Percentiles rank a stretch among this genome's conserved stretches.
These are phyloP conservation scores for Pichia sp. DNA, from an alignment of 1,139 yeast genomes.

Conservation along the genomic window DNA sequence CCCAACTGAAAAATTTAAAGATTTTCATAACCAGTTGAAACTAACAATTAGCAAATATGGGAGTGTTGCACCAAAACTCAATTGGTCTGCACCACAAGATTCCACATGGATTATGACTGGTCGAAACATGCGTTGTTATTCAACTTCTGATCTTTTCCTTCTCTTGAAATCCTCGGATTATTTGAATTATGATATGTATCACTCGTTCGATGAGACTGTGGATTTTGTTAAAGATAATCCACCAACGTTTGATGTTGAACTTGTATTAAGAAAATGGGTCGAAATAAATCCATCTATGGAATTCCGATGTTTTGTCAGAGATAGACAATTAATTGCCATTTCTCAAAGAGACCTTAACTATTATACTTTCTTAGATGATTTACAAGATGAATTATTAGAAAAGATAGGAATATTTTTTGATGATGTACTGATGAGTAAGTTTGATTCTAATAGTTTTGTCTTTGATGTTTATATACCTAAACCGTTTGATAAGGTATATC, in stretches of 20 bases:
- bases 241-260: constrained; percentile 40
- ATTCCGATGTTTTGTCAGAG: constrained; percentile 74
- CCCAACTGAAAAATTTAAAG: constrained; percentile 48
- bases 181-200: constrained; percentile 73
- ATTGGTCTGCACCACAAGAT: constrained; percentile 97
- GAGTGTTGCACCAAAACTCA: constrained; percentile 76
- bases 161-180: constrained; percentile 83
- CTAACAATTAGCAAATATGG: constrained; percentile 42
- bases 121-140: constrained; percentile 64
- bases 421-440: constrained; percentile 41
- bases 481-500: constrained; percentile 57
- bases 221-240: constrained; percentile 22
- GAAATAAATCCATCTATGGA: constrained; percentile 82
- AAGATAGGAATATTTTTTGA: constrained; percentile 53
- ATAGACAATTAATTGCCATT: constrained; percentile 58
- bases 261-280: constrained; percentile 78
- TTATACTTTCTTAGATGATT: constrained; percentile 56
- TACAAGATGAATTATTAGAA: constrained; percentile 42
- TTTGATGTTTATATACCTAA: constrained; percentile 79
- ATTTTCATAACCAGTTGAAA: constrained; percentile 50
- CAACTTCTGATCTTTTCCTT: constrained; percentile 68
- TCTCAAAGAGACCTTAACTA: constrained; percentile 83
- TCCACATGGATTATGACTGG: constrained; percentile 87
- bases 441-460: constrained; percentile 54
- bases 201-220: constrained; percentile 47